These are phyloP conservation scores for Striga asiatica DNA, from an alignment of 257 asterid genomes.

Conservation along the genomic window DNA sequence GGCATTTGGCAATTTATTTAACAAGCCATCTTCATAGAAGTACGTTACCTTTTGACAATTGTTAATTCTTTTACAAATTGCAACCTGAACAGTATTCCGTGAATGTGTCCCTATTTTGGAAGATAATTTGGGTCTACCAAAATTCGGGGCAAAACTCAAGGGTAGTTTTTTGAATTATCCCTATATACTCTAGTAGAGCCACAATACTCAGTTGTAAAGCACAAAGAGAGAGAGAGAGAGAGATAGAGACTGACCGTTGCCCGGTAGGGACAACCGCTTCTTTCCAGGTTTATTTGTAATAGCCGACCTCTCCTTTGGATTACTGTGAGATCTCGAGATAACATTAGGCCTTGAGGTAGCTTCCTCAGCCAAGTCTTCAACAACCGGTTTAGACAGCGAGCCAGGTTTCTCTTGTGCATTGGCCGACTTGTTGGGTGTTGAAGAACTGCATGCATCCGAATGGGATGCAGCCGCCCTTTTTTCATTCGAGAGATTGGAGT, in stretches of 20 bases:
- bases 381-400: constrained; percentile 38
- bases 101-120: background rate
- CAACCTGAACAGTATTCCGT: background rate
- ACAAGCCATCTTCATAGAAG: no score
- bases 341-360: constrained; percentile 46
- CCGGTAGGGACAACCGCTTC: constrained; percentile 74
- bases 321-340: constrained; percentile 63
- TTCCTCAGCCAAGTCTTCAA: constrained; percentile 52
- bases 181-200: background rate
- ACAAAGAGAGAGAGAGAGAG: constrained; percentile 12
- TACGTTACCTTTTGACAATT: no score
- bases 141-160: background rate
- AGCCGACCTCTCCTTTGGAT: constrained; percentile 73
- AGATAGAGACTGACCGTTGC: constrained; percentile 39
- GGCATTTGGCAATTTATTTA: no score
- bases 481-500: constrained; percentile 37
- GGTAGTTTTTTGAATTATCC: background rate
- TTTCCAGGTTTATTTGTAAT: constrained; percentile 55
- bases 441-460: constrained; percentile 59
- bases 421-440: constrained; percentile 49
- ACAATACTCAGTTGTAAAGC: background rate
- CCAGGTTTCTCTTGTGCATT: constrained; percentile 40
- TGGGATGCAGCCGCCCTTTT: constrained; percentile 41
- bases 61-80: background rate
- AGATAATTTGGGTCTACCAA: background rate